phyloP scores from a whole-genome alignment of 208 protist species.

The Leishmania turanica region DNA sequence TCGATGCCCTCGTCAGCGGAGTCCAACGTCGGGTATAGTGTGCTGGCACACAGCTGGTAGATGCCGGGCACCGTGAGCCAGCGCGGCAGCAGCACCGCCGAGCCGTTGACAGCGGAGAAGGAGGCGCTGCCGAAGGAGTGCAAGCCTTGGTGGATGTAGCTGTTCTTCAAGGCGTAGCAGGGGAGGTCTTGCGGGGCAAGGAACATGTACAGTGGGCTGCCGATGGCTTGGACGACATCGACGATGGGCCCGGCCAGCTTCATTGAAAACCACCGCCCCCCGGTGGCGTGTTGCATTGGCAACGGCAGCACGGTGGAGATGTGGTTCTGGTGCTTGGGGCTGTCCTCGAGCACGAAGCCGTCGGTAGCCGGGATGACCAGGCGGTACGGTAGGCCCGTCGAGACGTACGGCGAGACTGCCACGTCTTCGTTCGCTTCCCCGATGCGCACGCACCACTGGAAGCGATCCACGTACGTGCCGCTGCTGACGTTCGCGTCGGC shows the following conservation, averaged over 20 bases:
- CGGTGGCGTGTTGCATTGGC: conserved; percentile 43
- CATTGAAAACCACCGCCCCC: conserved; percentile 60
- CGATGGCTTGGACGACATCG: conserved; percentile 42
- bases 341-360: conserved; percentile 43
- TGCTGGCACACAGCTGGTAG: conserved; percentile 70
- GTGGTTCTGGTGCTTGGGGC: background rate
- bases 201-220: conserved; percentile 71
- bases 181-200: conserved; percentile 42
- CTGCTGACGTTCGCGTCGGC: conserved; percentile 23
- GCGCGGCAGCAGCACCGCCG: conserved; percentile 52
- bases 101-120: conserved; percentile 55
- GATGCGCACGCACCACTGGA: conserved; percentile 76
- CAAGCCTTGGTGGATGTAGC: conserved; percentile 34
- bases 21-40: conserved; percentile 40
- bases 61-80: conserved; percentile 43
- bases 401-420: conserved; percentile 29
- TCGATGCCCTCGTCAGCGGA: conserved; percentile 47
- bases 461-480: conserved; percentile 39
- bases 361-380: conserved; percentile 50
- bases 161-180: conserved; percentile 58
- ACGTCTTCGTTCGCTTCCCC: conserved; percentile 22
- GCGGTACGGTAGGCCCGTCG: conserved; percentile 62
- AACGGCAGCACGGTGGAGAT: conserved; percentile 37
- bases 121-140: conserved; percentile 40
- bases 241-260: conserved; percentile 61